Base-by-base conservation (phyloP, 116 monocot species). In the Dioscorea cayenensis region DNA sequence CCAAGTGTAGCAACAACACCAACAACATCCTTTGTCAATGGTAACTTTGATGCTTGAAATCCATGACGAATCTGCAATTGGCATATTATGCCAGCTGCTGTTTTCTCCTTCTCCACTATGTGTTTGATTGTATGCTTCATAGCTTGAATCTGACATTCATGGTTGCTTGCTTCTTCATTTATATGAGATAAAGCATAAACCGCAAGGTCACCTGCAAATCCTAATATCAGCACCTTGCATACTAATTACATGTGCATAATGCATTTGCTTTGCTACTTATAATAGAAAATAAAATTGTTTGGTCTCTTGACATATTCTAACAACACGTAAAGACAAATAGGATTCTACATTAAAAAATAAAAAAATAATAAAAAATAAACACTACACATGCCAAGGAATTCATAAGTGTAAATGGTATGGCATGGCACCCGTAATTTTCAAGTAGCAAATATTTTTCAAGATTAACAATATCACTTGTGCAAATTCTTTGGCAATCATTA, bases 1-100 rank as follows among this genome's bases (percentile, higher is more conserved):
- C 87, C 86, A 77, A 95, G 84, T 66, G 79, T 80, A 29, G 89
- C 87, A 28, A 95, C 87, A 37, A 89, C 71, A 69, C 95, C 95
- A 14, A 92, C 67, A 19, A 95, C 76, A 77, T 92, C 89, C 76
- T 87, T 95, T 16, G 74, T 85, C 28, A 79, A 32, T 29, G 79
- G 75, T 48, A 86, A 36, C 48, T 81, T 85, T n/a, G 79, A 83
- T 67, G 77, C 76, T 70, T 77, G 52, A n/a, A 36, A 14, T 21
- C 66, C 76, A 77, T 80, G 77, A 60, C 69, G 80, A 70, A 65
- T 52, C 65, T 86, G 85, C 68, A 88, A 2, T 51, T 84, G 88
- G 72, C 84, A 90, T 66, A 94, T 77, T 55, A 94, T 72, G 27
- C 82, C 72, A 51, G 94, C 94, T 72, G 90, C 88, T 66, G 88